Base-by-base conservation (phyloP, 2,329 filamentous ascomycete species). In the Allantophomopsis cytisporea region DNA sequence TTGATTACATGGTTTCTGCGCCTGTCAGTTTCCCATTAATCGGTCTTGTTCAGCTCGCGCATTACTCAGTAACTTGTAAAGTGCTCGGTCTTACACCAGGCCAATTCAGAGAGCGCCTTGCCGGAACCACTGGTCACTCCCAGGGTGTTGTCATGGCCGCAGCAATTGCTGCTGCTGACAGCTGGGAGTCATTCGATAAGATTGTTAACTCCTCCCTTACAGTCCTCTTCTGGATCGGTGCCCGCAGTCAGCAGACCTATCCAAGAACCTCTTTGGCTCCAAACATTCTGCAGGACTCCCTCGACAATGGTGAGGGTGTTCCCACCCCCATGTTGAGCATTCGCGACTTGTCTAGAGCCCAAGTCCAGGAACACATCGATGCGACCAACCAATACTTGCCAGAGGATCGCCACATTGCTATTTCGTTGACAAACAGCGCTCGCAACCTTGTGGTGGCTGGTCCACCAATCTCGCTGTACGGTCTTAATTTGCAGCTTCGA, bases 321-420 rank as follows among this genome's bases (percentile, higher is more conserved):
- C 91, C 93, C 2, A 96, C 91, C 1, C 93, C 91, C 33, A 98
- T 98, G 91, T 67, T 98, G 49, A 96, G 91, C 54, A 94, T 98
- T 49, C 85, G 91, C 37, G 91, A 98, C 56, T 75, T 98, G 20
- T 82, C 89, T 1, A 76, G 83, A 53, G 73, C 80, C 34, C 83
- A 93, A 49, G 85, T 98, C 11, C 88, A 98, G 62, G 87, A 89
- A 61, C 89, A 96, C 63, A 94, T 98, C 50, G 83, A 96, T 63
- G 83, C 83, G 12, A 98, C 91, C 48, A 98, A 98, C 62, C 80
- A 95, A 59, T 94, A 98, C 65, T 73, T 98, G 41, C 91, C 91
- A 0, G 66, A 83, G 47, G 88, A 95, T 53, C 79, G 88, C 42
- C 91, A 96, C 58, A 95, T 98, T 56, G 80, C 80, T 56, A 89